Evolutionary conservation across 139 green algal genomes (phyloP), one percentile per base, ranked within the genome.

Genomic region (Edaphochlamys debaryana): DNA sequence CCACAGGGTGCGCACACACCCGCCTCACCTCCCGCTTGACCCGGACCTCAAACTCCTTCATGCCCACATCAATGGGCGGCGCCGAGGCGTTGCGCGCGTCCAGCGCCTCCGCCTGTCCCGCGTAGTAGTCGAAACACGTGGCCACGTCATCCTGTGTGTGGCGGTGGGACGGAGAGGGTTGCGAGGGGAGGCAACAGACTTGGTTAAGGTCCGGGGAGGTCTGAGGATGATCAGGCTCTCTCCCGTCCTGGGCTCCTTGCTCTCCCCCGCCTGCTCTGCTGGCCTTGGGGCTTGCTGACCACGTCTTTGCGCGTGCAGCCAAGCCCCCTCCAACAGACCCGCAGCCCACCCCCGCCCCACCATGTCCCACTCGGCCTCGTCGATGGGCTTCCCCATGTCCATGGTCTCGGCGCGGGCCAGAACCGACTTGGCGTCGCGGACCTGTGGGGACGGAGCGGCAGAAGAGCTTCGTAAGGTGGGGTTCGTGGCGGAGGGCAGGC

Each of bases 351-450:
- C n/a, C n/a, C 54, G n/a, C 9, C 89, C 83, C 67, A 95, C 93
- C 86, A 98, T 93, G 87, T 98, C 95, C 94, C 93, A 97, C 75
- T 95, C 91, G 17, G 94, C 87, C 91, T 98, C 95, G 4, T 94
- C 91, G 15, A 98, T 92, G 0, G 95, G 94, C 89, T 98, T 98
- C 41, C 95, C 95, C 54, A 81, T 93, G 89, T 98, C 94, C 42
- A 94, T 80, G 5, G 93, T 95, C 85, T 98, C 95, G 23, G 91
- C 78, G 15, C 83, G 70, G 0, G 95, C 94, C 34, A 98, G 89
- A 25, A 71, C 20, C 0, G 50, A 9, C 89, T 96, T 97, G 22
- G 85, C 36, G 13, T 94, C 89, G 29, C 82, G 87, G 4, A 95
- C 50, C 94, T 95, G 85, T 40, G 29, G 5, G 37, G 41, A 30